Evolutionary conservation across 225 moss, liverwort and hornwort species (phyloP).

Genomic region (Neckera pumila): DNA sequence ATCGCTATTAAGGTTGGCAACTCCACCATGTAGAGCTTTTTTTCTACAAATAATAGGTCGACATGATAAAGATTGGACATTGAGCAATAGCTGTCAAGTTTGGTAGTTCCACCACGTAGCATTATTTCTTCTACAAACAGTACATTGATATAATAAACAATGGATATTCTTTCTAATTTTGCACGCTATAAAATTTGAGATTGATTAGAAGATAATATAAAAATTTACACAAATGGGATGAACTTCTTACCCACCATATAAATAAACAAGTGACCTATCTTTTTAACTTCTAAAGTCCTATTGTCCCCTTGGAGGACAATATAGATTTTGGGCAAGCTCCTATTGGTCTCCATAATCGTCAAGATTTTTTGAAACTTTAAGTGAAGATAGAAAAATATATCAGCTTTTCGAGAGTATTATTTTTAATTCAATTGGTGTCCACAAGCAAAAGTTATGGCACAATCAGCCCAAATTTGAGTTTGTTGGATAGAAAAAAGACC

Average conservation of each 20-base stretch:
- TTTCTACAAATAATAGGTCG: background rate
- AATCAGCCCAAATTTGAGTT: too few relatives aligned
- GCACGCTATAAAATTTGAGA: background rate
- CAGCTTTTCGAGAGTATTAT: rapidly evolving
- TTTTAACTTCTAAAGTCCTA: background rate
- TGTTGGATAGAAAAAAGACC: too few relatives aligned
- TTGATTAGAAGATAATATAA: background rate
- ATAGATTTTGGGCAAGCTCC: background rate
- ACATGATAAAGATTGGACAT: background rate
- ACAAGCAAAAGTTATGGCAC: too few relatives aligned
- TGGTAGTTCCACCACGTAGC: background rate
- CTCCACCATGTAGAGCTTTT: too few relatives aligned
- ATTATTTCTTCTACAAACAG: background rate
- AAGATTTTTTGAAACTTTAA: background rate
- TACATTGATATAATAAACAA: background rate
- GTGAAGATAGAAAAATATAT: background rate
- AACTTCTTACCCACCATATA: background rate
- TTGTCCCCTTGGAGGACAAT: rapidly evolving
- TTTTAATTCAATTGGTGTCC: too few relatives aligned
- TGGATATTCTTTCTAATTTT: background rate
- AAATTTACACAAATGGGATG: rapidly evolving
- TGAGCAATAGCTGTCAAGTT: rapidly evolving
- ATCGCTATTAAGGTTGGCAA: too few relatives aligned
- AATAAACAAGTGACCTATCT: background rate
- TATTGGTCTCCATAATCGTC: background rate